Base-by-base conservation (phyloP, 805 yeast species). In the Candida manassasensis region DNA sequence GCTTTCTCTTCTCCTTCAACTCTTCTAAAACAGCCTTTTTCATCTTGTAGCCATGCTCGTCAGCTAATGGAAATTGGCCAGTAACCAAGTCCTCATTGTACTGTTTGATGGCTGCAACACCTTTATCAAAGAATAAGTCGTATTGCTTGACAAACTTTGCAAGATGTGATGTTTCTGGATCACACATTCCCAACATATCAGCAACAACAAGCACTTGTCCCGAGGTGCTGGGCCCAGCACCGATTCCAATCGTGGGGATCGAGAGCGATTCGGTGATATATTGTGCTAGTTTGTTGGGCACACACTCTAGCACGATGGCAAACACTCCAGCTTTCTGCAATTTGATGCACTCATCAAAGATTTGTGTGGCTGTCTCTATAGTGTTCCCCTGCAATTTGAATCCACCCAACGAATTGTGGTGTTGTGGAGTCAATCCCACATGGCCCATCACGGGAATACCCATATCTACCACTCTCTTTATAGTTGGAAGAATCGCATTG, bases 361-460 rank as follows among this genome's bases (percentile, higher is more conserved):
- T 63, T 11, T 69, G 59, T 4, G 67, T 32, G 0, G 95, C 94
- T 21, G 70, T 68, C 3, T 55, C 53, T 0, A 65, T 60, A 0
- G 77, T 64, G 40, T 65, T 74, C 0, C 95, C 97, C 56, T 90
- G 98, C 1, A 85, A 82, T 57, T 79, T 83, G 60, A 81, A 90
- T 0, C 98, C 98, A 14, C 96, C 89, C 10, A 84, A 53, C 0
- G 85, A 54, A 43, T 85, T 77, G 42, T 79, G 79, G 28, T 85
- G 73, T 55, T 93, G 97, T 2, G 98, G 98, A 3, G 95, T 86
- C 21, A 90, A 64, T 0, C 98, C 98, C 19, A 86, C 76, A 57
- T 90, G 98, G 1, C 94, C 97, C 61, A 86, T 71, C 2, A 88
- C 88, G 0, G 97, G 95, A 7, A 90, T 79, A 1, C 97, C 97